Base-by-base conservation (phyloP, 768 basidiomycete species). In the Panus rudis region DNA sequence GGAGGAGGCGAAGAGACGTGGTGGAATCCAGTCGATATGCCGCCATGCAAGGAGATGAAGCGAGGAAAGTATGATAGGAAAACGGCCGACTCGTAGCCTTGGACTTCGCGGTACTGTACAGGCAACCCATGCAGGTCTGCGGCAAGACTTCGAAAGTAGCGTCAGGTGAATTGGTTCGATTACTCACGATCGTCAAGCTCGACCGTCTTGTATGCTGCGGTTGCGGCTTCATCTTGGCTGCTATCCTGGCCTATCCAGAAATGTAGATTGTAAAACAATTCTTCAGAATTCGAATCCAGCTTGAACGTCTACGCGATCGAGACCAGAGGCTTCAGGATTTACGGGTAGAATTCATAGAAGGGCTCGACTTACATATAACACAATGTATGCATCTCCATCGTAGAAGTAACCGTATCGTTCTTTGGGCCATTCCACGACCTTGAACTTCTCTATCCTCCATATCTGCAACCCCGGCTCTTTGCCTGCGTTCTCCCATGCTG, bases 301-400 rank as follows among this genome's bases (percentile, higher is more conserved):
- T 78, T 78, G 62, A 76, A 81, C 3, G 78, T 81, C 80, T 83
- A 42, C 6, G 33, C n/a, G n/a, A n/a, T n/a, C n/a, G n/a, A n/a
- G n/a, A n/a, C 24, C n/a, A 10, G 28, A 10, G 10, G 10, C 10
- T 10, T 30, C 28, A 30, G 10, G 10, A 30, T 10, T 30, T n/a
- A 10, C 10, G 10, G n/a, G 10, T 10, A 30, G 28, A n/a, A 30
- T 30, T n/a, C 10, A 30, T 10, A 30, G n/a, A 30, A 10, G 10
- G 28, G 28, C 28, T 30, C 10, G 28, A 58, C 72, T 50, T 49
- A 78, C 79, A 55, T 80, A 67, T 23, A 81, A 60, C n/a, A 81
- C 62, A 42, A 83, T 75, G 51, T 81, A 82, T 2, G 77, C 78
- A 58, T 82, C 78, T 1, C 78, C 81, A 49, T 74, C 70, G 52